These are phyloP conservation scores for Grosmannia serpens DNA, from an alignment of 2,329 filamentous ascomycete genomes.

Conservation along the genomic window DNA sequence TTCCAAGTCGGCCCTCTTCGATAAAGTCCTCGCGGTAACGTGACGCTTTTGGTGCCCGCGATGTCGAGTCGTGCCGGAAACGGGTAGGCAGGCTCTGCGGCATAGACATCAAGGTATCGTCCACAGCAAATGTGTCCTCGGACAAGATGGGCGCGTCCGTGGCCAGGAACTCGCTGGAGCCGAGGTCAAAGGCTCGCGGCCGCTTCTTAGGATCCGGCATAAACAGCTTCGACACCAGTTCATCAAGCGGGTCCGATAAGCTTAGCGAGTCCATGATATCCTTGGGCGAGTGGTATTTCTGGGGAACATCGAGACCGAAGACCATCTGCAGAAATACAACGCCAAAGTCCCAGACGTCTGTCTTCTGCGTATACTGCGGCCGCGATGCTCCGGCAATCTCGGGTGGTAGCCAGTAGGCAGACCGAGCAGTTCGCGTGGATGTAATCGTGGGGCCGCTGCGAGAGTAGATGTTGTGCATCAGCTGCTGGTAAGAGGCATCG, in stretches of 20 bases:
- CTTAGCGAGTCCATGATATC: slow-evolving; percentile 59
- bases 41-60: slow-evolving; percentile 44
- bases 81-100: slow-evolving; percentile 26
- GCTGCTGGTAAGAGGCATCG: slow-evolving; percentile 59
- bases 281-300: slow-evolving; percentile 69
- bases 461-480: slow-evolving; percentile 47
- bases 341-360: slow-evolving; percentile 92
- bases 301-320: slow-evolving; percentile 67
- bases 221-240: slow-evolving; percentile 76
- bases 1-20: slow-evolving; percentile 78
- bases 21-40: slow-evolving; percentile 84
- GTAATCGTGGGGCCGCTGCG: slow-evolving; percentile 40
- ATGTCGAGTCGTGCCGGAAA: slow-evolving; percentile 51
- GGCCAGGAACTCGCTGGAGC: slow-evolving; percentile 53
- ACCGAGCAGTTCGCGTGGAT: slow-evolving; percentile 51
- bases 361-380: slow-evolving; percentile 59
- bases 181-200: slow-evolving; percentile 65
- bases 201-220: slow-evolving; percentile 73
- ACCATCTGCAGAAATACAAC: slow-evolving; percentile 89
- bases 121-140: slow-evolving; percentile 29
- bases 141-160: slow-evolving; percentile 50
- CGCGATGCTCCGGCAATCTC: slow-evolving; percentile 56
- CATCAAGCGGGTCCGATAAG: slow-evolving; percentile 64
- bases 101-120: slow-evolving; percentile 30
- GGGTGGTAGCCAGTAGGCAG: slow-evolving; percentile 73